Evolutionary conservation across 164 flowering plant genomes (phyloP).

Genomic region (Taxillus chinensis): DNA sequence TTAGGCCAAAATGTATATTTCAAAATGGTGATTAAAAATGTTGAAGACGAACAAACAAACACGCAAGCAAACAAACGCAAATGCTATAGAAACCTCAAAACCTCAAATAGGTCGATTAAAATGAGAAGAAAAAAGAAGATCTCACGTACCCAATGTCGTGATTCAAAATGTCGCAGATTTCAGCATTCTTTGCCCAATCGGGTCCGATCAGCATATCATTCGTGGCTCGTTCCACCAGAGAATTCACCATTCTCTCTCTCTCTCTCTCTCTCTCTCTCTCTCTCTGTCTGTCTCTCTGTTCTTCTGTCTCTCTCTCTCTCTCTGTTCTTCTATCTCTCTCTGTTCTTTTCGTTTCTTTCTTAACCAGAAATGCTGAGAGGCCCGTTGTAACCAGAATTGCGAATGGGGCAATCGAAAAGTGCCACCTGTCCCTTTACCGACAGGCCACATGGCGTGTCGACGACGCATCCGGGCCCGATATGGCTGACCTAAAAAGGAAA

Average conservation of each 20-base stretch:
- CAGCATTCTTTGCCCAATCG: slow-evolving; percentile 18
- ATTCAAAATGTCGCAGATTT: slow-evolving; percentile 14
- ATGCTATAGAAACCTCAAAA: no score
- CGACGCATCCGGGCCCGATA: no score
- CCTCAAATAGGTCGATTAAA: background rate
- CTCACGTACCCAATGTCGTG: slow-evolving; percentile 10
- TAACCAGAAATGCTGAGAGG: slow-evolving; percentile 1
- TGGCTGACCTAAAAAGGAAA: no score
- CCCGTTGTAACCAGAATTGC: slow-evolving; percentile 7
- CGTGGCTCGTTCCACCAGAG: slow-evolving; percentile 19
- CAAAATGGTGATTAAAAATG: no score
- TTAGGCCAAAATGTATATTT: no score
- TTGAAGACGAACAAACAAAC: no score
- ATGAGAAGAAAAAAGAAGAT: background rate
- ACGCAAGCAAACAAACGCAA: no score
- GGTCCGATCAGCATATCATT: slow-evolving; percentile 14
- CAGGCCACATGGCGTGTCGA: background rate
- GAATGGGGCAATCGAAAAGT: background rate
- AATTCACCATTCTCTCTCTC: slow-evolving; percentile 12
- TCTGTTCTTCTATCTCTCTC: background rate
- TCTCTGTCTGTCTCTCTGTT: background rate
- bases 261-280: background rate
- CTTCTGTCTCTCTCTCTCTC: slow-evolving; percentile 2
- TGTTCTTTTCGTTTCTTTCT: background rate
- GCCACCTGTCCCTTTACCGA: slow-evolving; percentile 9